These are phyloP conservation scores for Nakazawaea siamensis DNA, from an alignment of 805 yeast species.

Conservation along the genomic window DNA sequence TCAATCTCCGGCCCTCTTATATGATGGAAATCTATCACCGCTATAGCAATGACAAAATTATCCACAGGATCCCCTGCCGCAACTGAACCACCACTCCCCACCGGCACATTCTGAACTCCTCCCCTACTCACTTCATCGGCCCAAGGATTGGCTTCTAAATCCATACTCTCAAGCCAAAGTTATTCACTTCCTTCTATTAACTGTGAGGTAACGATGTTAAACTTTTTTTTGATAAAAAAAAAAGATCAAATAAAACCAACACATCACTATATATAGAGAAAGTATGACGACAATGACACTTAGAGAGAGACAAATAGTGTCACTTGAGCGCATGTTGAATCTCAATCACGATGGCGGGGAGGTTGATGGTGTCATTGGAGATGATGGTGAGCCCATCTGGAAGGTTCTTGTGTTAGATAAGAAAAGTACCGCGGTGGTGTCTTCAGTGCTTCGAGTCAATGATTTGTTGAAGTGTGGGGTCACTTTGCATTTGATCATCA, in stretches of 20 bases:
- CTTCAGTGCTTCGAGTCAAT: constrained; percentile 87
- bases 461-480: constrained; percentile 87
- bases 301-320: constrained; percentile 33
- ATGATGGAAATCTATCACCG: constrained; percentile 91
- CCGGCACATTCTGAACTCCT: too few relatives aligned
- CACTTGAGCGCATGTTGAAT: constrained; percentile 78
- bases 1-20: constrained; percentile 90
- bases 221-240: background rate
- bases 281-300: constrained; percentile 14
- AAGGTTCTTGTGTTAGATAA: constrained; percentile 80
- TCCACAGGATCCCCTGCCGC: background rate
- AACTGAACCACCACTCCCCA: too few relatives aligned
- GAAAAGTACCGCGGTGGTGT: constrained; percentile 75
- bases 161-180: too few relatives aligned
- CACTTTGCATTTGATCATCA: constrained; percentile 77
- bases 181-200: too few relatives aligned
- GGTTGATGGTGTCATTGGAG: constrained; percentile 44
- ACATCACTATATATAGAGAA: background rate
- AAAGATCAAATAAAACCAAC: background rate
- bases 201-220: too few relatives aligned
- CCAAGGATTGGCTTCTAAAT: too few relatives aligned
- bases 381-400: constrained; percentile 72
- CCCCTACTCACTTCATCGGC: too few relatives aligned
- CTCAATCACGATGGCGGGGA: constrained; percentile 49
- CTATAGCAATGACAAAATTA: constrained; percentile 63